Evolutionary conservation across 371 early-diverging fungal species (phyloP).

Genomic region (Nematocida homosporus): DNA sequence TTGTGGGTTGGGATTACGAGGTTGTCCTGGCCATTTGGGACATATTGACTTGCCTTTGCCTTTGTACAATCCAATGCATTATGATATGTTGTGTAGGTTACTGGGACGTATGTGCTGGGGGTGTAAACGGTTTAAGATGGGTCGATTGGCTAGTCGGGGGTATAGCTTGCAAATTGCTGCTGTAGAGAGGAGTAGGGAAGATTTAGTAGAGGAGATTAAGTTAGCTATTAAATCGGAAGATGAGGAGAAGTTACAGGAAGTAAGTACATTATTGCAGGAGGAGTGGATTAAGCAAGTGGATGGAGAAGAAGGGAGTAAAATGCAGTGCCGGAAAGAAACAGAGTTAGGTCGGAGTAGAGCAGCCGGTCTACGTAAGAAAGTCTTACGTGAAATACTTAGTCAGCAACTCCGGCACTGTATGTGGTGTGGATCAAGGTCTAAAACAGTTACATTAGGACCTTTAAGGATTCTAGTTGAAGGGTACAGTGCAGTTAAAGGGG

Average conservation of each 20-base stretch:
- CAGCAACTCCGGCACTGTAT: conserved; percentile 41
- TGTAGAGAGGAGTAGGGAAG: conserved; percentile 42
- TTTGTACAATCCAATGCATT: conserved; percentile 78
- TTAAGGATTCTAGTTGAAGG: conserved; percentile 5
- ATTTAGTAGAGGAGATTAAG: conserved; percentile 6
- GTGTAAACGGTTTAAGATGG: conserved; percentile 79
- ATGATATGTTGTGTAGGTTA: conserved; percentile 76
- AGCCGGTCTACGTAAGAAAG: conserved; percentile 5
- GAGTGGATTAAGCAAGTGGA: neutral
- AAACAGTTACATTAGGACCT: neutral
- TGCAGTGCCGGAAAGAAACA: neutral
- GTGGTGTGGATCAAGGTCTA: conserved; percentile 43
- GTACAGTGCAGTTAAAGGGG: neutral
- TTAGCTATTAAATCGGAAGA: conserved; percentile 25
- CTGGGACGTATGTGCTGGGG: conserved; percentile 79
- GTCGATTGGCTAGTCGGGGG: conserved; percentile 55
- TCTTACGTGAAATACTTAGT: conserved; percentile 33
- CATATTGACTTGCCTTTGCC: conserved; percentile 59
- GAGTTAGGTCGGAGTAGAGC: too few species aligned
- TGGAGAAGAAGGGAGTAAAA: conserved; percentile 1
- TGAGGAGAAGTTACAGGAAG: conserved; percentile 29
- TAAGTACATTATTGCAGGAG: neutral
- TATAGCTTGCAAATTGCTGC: conserved; percentile 44
- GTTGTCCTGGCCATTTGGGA: conserved; percentile 69
- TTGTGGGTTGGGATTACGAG: conserved; percentile 56